A percentile compares a stretch with the other conserved stretches of the same genome.
Evolutionary conservation across 23 red algal genomes (phyloP).

Genomic region (Agarophyton chilense): DNA sequence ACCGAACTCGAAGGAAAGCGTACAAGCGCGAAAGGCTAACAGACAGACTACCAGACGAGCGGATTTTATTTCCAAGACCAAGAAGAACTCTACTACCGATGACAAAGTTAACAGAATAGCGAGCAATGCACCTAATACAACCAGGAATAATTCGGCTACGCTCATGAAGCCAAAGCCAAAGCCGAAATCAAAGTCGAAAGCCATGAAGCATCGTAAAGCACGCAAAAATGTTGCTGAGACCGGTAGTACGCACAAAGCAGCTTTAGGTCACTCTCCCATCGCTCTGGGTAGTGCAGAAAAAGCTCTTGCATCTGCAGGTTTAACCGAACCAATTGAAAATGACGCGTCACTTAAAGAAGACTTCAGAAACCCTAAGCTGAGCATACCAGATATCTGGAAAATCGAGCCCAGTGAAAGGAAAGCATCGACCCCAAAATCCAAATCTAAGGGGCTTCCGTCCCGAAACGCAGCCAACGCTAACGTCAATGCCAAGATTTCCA

Average conservation of each 20-base stretch:
- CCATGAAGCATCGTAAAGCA: neutral
- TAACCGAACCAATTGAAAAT: neutral
- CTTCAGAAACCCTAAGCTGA: no score
- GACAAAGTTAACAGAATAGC: neutral
- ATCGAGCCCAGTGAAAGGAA: no score
- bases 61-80: neutral
- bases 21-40: neutral
- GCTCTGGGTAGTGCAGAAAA: neutral
- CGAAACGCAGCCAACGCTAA: neutral
- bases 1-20: no score
- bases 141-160: neutral
- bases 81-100: neutral
- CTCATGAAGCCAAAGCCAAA: neutral
- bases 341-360: no score
- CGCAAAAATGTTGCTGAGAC: neutral
- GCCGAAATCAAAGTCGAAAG: neutral
- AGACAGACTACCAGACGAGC: neutral
- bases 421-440: no score
- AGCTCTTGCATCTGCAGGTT: neutral
- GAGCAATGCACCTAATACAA: neutral
- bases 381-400: no score
- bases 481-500: neutral
- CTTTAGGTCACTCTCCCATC: neutral
- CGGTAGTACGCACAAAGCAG: neutral
- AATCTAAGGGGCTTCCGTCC: no score